Conservation (phyloP, 2,329 filamentous ascomycete genomes). For the Torrubiella hemipterigena region DNA sequence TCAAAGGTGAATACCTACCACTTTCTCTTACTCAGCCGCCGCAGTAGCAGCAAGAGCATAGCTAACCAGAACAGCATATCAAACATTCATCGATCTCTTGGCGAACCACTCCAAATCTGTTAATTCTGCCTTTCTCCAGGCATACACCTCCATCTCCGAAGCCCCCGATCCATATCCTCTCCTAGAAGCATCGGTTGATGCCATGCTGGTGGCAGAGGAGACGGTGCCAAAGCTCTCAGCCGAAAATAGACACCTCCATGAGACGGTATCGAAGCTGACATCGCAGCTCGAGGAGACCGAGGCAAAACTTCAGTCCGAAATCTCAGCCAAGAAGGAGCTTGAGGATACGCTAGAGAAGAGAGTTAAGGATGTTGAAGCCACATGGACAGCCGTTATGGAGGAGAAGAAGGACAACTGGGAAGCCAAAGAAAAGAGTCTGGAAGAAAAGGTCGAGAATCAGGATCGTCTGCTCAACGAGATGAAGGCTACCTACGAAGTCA, state of each 20-base stretch:
- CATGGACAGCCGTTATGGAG: constrained; percentile 78
- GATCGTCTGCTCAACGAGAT: constrained; percentile 86
- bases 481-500: constrained; percentile 95
- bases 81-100: constrained; percentile 91
- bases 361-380: constrained; percentile 80
- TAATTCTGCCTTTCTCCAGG: constrained; percentile 82
- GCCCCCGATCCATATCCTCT: constrained; percentile 93
- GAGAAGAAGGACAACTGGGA: constrained; percentile 97
- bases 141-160: constrained; percentile 89
- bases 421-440: constrained; percentile 78
- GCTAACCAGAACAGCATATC: constrained; percentile 56
- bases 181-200: constrained; percentile 91
- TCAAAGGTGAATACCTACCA: constrained; percentile 53
- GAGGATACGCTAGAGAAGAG: constrained; percentile 67
- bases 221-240: constrained; percentile 79
- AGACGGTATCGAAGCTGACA: constrained; percentile 62
- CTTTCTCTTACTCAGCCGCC: constrained; percentile 1
- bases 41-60: background rate
- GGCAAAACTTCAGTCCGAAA: constrained; percentile 66
- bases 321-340: constrained; percentile 56
- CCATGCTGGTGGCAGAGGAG: constrained; percentile 83
- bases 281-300: constrained; percentile 76
- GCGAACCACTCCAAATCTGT: constrained; percentile 93
- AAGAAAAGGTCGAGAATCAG: constrained; percentile 91
- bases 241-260: constrained; percentile 81